Base-by-base conservation (phyloP, 176 grass and related monocot genomes). In the Luzula sylvatica region DNA sequence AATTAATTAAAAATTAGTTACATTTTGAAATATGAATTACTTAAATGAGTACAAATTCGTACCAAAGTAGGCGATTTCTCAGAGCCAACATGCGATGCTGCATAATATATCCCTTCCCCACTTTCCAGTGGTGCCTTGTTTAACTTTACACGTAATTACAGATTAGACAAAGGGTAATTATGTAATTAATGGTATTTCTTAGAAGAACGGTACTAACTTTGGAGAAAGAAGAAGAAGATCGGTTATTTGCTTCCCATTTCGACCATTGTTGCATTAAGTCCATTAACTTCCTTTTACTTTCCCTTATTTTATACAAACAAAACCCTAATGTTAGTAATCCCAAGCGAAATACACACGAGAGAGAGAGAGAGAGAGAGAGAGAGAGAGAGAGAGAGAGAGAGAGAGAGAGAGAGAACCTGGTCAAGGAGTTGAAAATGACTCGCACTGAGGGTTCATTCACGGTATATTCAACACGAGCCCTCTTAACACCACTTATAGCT, bases 71-170 rank as follows among this genome's bases (percentile, higher is more conserved):
- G 73, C 20, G 75, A 82, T 51, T 70, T 73, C 42, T 72, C 66
- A 18, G 70, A 84, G 52, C 57, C 77, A 60, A 95, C 73, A 72
- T 88, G 80, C 46, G 88, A 62, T 78, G 89, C 89, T 62, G 89
- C 76, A 85, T 87, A 95, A 68, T 85, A 95, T 23, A 68, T 95
- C 58, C 88, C 83, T 82, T 88, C 83, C 23, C 89, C 89, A 73
- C 71, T 57, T 71, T 95, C 89, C 40, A 88, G 61, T 24, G 56
- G 26, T 57, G 65, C 73, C 57, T 72, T 66, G 3, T 22, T 56
- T 14, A 6, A 12, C 83, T 95, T 47, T 19, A 11, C 8, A 62
- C 20, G 42, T 61, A 19, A 55, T 3, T 54, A 47, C 26, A 76
- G 45, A 75, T 45, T 23, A 12, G 13, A n/a, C n/a, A n/a, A n/a